Base-by-base conservation (phyloP, 2,329 filamentous ascomycete species). In the Claviceps arundinis region DNA sequence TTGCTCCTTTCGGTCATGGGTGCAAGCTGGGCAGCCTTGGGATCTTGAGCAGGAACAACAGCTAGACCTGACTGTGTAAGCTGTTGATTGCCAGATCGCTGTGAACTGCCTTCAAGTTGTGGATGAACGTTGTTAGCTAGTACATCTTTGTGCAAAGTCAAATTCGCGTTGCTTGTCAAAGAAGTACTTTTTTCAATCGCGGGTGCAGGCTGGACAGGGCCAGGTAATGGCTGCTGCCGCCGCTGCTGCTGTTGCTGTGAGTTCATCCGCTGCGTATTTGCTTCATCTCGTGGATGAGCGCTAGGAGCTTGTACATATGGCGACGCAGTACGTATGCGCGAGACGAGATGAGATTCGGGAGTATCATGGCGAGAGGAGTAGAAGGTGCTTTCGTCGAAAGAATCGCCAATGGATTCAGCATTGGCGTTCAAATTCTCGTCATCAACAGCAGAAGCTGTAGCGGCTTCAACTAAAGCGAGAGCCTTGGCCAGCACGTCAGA, bases 301-400 rank as follows among this genome's bases (percentile, higher is more conserved):
- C 56, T 59, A 37, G 56, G 55, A 41, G 55, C 46, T 51, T 57
- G 59, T 8, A 52, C 52, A 44, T 69, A 66, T 58, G 66, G 66
- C 54, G 67, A 66, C 55, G 65, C 64, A 59, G 64, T 78, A 73
- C 64, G 79, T 70, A 71, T 61, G 53, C 70, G 71, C 30, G 73
- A 70, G 41, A 71, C 70, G 54, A 71, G 69, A 48, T 70, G 71
- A 34, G 73, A 75, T 52, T 80, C 74, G 55, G 80, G 79, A 57
- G 89, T 95, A 66, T 90, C 87, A 73, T 90, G 84, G 71, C 85
- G 87, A 70, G 90, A 96, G 59, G 91, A 96, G 74, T 97, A 96
- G 69, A 95, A 95, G 42, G 89, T 93, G 64, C 94, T 89, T 66
- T 94, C 85, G 70, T 96, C 89, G 71, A 89, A 87, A 38, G 88